Conservation (phyloP, 306 rosid genomes). For the Prinsepia uniflora region DNA sequence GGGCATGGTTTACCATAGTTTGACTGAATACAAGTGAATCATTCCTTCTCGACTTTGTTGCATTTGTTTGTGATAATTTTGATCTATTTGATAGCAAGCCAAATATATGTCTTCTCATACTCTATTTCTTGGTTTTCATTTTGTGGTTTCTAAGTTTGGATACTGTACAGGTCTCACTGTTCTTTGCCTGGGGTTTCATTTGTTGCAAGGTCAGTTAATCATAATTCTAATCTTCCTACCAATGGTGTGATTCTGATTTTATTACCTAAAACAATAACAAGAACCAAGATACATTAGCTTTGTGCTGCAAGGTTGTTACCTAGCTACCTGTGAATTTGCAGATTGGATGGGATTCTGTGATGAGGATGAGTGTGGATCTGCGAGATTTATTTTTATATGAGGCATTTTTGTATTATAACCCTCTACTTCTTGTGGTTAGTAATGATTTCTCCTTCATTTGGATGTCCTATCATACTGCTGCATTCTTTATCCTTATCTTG, state of each 20-base stretch:
- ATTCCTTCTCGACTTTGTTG: not conserved
- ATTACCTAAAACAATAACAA: conserved; percentile 8
- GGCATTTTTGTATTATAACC: conserved; percentile 96
- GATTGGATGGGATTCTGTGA: conserved; percentile 98
- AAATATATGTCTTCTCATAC: conserved; percentile 1
- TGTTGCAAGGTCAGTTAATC: conserved; percentile 81
- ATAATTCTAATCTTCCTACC: conserved; percentile 2
- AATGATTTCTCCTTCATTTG: conserved; percentile 17
- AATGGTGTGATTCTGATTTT: conserved; percentile 4
- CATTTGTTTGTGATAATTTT: not conserved
- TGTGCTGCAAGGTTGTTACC: conserved; percentile 27
- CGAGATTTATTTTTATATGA: conserved; percentile 86
- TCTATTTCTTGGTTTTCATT: conserved; percentile 9
- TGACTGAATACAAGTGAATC: conserved; percentile 3
- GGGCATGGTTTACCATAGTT: not conserved
- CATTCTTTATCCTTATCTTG: conserved; percentile 20
- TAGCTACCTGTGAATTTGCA: conserved; percentile 34
- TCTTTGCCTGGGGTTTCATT: conserved; percentile 74
- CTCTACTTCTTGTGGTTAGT: conserved; percentile 92
- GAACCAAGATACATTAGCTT: conserved; percentile 8
- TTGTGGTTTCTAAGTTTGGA: conserved; percentile 32
- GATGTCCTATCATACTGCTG: conserved; percentile 10
- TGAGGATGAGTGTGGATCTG: conserved; percentile 96
- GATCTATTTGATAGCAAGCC: conserved; percentile 6
- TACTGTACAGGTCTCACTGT: conserved; percentile 66